A percentile compares a stretch with the other conserved stretches of the same genome.
These are phyloP conservation scores for Sedum album DNA, from an alignment of 164 flowering plant species.

Conservation along the genomic window DNA sequence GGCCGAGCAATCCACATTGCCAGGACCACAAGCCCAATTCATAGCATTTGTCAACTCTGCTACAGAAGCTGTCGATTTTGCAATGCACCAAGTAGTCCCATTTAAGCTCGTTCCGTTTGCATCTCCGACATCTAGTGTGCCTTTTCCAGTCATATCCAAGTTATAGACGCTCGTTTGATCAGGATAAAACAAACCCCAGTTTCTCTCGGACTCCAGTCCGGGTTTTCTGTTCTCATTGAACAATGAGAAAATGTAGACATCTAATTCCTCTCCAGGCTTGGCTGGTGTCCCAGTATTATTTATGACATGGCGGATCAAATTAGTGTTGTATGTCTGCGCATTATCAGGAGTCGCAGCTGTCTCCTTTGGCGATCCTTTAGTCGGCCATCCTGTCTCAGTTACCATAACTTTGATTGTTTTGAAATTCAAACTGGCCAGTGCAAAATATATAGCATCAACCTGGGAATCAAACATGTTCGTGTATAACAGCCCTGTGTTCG, in stretches of 20 bases:
- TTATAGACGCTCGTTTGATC: slow-evolving; percentile 82
- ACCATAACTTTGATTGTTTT: slow-evolving; percentile 69
- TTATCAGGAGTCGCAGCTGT: slow-evolving; percentile 88
- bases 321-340: slow-evolving; percentile 81
- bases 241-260: slow-evolving; percentile 75
- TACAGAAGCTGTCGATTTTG: slow-evolving; percentile 61
- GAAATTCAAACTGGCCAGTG: slow-evolving; percentile 64
- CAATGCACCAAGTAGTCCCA: slow-evolving; percentile 84
- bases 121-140: slow-evolving; percentile 24
- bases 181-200: slow-evolving; percentile 95
- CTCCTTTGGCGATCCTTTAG: slow-evolving; percentile 83
- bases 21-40: slow-evolving; percentile 95
- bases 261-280: slow-evolving; percentile 71
- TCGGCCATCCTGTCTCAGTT: slow-evolving; percentile 99
- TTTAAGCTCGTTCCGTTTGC: slow-evolving; percentile 38
- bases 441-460: slow-evolving; percentile 79
- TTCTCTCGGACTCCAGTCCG: slow-evolving; percentile 88
- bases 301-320: slow-evolving; percentile 72
- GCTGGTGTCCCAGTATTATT: slow-evolving; percentile 77
- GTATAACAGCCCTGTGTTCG: slow-evolving; percentile 84
- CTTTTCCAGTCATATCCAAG: slow-evolving; percentile 67
- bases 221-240: slow-evolving; percentile 96
- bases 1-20: slow-evolving; percentile 89
- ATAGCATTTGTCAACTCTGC: slow-evolving; percentile 61
- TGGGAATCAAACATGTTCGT: slow-evolving; percentile 95